These are phyloP conservation scores for Schoenoplectus tabernaemontani DNA, from an alignment of 202 grass and related monocot species.

Conservation along the genomic window DNA sequence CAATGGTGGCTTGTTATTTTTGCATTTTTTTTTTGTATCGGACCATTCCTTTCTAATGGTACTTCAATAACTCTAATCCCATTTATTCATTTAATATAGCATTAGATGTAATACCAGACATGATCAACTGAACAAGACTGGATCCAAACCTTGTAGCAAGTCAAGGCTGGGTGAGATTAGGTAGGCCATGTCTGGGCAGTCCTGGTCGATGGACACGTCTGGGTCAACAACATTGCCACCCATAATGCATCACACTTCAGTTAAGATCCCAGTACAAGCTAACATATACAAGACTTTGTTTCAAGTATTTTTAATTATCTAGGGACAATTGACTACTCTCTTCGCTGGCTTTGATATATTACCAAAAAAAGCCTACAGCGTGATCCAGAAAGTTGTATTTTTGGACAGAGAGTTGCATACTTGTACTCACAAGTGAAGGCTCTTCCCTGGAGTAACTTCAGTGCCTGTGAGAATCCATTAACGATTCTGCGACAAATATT, in stretches of 20 bases:
- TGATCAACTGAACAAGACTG: not conserved
- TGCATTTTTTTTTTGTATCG: not conserved
- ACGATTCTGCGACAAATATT: slow-evolving; percentile 57
- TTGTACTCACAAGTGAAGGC: slow-evolving; percentile 98
- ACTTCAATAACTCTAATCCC: not conserved
- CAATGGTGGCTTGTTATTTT: not conserved
- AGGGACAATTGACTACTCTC: not conserved
- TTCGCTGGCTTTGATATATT: not conserved
- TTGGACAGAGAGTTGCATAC: slow-evolving; percentile 46
- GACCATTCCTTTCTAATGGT: not conserved
- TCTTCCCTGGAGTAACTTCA: slow-evolving; percentile 74
- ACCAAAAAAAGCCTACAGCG: not conserved
- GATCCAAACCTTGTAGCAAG: not conserved
- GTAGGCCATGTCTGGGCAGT: not conserved
- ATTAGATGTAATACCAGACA: not conserved
- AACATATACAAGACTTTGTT: not conserved
- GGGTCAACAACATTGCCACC: not conserved
- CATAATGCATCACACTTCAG: not conserved
- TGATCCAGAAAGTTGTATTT: not conserved
- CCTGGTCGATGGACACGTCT: not conserved
- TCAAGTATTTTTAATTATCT: not conserved
- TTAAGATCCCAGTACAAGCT: not conserved
- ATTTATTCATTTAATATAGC: not conserved
- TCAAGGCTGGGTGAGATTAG: not conserved
- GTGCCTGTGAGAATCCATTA: slow-evolving; percentile 55